Evolutionary conservation across 1,284 basidiomycete species (phyloP).

Genomic region (Ganoderma lucidum): DNA sequence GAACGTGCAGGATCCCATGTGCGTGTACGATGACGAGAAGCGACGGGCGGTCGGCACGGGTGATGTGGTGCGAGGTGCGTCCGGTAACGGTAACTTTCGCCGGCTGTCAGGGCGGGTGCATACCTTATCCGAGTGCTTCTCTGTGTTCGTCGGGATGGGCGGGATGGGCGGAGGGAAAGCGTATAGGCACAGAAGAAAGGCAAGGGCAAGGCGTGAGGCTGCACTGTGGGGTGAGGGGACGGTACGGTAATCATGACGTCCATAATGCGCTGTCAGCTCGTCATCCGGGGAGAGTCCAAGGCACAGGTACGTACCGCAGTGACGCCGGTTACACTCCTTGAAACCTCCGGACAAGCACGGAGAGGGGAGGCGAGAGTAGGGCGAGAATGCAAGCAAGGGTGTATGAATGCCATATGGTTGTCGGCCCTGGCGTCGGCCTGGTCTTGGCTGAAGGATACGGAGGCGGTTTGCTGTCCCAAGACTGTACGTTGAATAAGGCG

Average conservation of each 20-base stretch:
- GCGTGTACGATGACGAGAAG: not conserved
- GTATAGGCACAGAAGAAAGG: not conserved
- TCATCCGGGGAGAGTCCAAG: not conserved
- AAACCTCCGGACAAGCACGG: not conserved
- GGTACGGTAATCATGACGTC: not conserved
- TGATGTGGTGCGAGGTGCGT: slow-evolving; percentile 9
- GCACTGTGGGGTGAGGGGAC: not conserved
- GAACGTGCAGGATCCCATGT: not conserved
- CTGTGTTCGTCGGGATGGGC: slow-evolving; percentile 19
- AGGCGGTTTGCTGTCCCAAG: not conserved
- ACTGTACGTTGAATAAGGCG: not conserved
- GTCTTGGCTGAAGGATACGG: not conserved
- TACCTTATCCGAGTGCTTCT: slow-evolving; percentile 25
- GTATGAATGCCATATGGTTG: not conserved
- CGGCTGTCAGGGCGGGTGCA: slow-evolving; percentile 21
- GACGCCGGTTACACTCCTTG: not conserved
- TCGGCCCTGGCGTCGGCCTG: not conserved
- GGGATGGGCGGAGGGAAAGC: slow-evolving; percentile 2
- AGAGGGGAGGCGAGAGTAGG: not conserved
- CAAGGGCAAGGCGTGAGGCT: not conserved
- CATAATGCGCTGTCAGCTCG: slow-evolving; percentile 12
- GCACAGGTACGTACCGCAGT: not conserved
- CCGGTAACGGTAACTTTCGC: slow-evolving; percentile 32
- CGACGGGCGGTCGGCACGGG: slow-evolving; percentile 4
- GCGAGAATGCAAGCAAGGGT: not conserved